These are phyloP conservation scores for Plantago major DNA, from an alignment of 257 asterid genomes.

Conservation along the genomic window DNA sequence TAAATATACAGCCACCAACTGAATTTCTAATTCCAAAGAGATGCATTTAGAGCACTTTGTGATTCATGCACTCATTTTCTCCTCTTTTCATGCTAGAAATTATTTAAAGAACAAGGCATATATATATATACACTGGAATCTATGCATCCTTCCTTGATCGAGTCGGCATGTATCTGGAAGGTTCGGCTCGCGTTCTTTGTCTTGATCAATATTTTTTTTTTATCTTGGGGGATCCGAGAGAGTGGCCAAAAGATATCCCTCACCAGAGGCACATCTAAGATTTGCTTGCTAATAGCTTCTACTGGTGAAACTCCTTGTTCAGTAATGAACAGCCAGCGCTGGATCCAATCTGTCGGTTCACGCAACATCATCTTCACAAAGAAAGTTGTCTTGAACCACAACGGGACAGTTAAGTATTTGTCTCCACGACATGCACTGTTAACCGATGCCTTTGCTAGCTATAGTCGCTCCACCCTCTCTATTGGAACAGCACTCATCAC, in stretches of 20 bases:
- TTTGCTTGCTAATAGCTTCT: not conserved
- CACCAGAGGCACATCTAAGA: not conserved
- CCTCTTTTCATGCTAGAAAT: too few species aligned
- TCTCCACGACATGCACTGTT: constrained; percentile 49
- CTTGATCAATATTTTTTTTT: not conserved
- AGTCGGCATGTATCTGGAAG: not conserved
- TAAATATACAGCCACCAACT: too few species aligned
- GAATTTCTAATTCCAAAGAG: too few species aligned
- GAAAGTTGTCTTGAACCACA: constrained; percentile 42
- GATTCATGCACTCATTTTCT: too few species aligned
- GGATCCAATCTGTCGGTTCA: constrained; percentile 44
- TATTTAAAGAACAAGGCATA: not conserved
- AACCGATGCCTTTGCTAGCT: constrained; percentile 46
- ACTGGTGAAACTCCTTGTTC: not conserved
- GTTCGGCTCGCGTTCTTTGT: not conserved
- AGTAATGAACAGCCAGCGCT: constrained; percentile 15
- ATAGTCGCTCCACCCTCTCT: constrained; percentile 34
- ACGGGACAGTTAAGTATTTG: constrained; percentile 43
- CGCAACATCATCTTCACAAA: constrained; percentile 43
- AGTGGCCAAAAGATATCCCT: constrained; percentile 3
- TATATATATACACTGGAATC: not conserved
- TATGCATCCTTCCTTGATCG: too few species aligned
- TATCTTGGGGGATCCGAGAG: not conserved
- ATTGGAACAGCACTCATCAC: constrained; percentile 40
- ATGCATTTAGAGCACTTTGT: too few species aligned